Evolutionary conservation across 371 early-diverging fungal genomes (phyloP), one percentile per base, ranked within the genome.

Genomic region (Coemansia sp.): DNA sequence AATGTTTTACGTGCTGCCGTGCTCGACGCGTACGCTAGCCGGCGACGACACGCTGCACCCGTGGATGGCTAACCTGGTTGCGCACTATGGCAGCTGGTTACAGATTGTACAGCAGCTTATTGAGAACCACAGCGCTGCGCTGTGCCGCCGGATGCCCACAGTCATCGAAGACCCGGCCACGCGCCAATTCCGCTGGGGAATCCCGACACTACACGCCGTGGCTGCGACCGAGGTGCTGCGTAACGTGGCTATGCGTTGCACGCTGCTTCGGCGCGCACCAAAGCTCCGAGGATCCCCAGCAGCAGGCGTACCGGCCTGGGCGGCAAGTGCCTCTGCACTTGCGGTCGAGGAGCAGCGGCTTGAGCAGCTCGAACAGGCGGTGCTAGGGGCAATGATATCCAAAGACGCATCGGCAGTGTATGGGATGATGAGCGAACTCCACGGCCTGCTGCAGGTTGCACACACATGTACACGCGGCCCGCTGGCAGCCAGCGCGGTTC

Each of bases 381-480:
- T 72, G 2, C 48, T 72, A 9, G 52, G 70, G 40, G 59, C 38
- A 7, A 57, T 72, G 34, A 64, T 72, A 16, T 58, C 58, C 14
- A 55, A 56, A 38, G 71, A 72, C 44, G 71, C 74, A 16, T 70
- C 74, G 40, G 60, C 74, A 2, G 74, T 72, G 33, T 72, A 72
- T 33, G 74, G 74, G 10, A 72, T 72, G 69, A 72, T 72, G 74
- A 64, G 60, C 36, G 74, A 72, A 40, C 70, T 55, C 3, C 72
- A 72, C 39, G 60, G 42, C n/a, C 54, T 64, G 40, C 50, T 72
- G 18, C 74, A 72, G 31, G 57, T 72, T 37, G 44, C 57, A 40
- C 54, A 60, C 9, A 50, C 34, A 12, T 55, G 43, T 39, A 44
- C 49, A 4, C 51, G 55, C 7, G 58, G 57, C 55, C 44, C 33